These are phyloP conservation scores for Stagonosporopsis chrysanthemi DNA, from an alignment of 2,329 filamentous ascomycete species.

Conservation along the genomic window DNA sequence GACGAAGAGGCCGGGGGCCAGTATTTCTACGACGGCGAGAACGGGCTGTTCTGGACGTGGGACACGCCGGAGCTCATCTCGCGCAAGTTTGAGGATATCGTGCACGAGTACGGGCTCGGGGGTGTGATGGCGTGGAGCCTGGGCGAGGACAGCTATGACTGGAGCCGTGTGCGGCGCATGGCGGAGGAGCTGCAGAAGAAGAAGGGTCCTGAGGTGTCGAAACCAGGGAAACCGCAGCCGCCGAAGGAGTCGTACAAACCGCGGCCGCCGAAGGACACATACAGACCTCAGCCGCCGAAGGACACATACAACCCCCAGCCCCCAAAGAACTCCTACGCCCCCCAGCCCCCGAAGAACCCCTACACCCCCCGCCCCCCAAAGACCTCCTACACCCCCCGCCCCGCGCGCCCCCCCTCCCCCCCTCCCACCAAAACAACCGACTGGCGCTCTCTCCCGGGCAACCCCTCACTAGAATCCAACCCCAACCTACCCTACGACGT, in stretches of 20 bases:
- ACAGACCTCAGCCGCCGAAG: slow-evolving; percentile 4
- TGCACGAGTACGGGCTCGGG: slow-evolving; percentile 65
- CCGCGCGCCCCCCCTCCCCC: not conserved
- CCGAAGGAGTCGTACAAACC: not conserved
- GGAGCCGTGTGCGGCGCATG: slow-evolving; percentile 55
- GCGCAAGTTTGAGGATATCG: slow-evolving; percentile 68
- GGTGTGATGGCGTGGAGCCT: slow-evolving; percentile 80
- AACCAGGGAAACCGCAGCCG: slow-evolving; percentile 1
- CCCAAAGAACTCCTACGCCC: not conserved
- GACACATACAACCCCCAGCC: not conserved
- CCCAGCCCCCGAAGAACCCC: not conserved
- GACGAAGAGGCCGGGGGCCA: slow-evolving; percentile 68
- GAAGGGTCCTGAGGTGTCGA: not conserved
- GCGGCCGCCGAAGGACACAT: not conserved
- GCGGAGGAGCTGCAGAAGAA: slow-evolving; percentile 28
- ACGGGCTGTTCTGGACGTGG: slow-evolving; percentile 76
- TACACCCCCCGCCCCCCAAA: not conserved
- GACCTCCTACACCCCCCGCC: not conserved
- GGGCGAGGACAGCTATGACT: slow-evolving; percentile 66
- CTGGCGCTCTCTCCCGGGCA: slow-evolving; percentile 7
- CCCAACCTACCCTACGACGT: slow-evolving; percentile 18
- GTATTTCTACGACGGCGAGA: slow-evolving; percentile 70
- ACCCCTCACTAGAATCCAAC: slow-evolving; percentile 6
- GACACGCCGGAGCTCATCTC: slow-evolving; percentile 69
- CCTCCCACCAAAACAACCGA: not conserved